Evolutionary conservation across 2,329 filamentous ascomycete species (phyloP).

Genomic region (Microcyclospora tardicrescens): DNA sequence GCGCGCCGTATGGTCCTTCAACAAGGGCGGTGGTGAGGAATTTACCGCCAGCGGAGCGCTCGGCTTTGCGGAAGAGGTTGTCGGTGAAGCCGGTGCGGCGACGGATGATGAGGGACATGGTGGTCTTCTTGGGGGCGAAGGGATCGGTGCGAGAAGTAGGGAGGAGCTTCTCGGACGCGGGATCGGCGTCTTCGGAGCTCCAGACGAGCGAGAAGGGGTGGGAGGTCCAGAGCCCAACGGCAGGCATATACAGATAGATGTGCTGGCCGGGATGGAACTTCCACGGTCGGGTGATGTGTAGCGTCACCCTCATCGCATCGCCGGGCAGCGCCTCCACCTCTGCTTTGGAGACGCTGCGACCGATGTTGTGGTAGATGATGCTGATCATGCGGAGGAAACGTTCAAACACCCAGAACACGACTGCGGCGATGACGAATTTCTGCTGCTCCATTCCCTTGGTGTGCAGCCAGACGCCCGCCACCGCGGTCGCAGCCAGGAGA

Average conservation of each 20-base stretch:
- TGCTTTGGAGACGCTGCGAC: constrained; percentile 51
- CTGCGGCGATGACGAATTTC: constrained; percentile 46
- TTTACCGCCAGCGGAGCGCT: constrained; percentile 37
- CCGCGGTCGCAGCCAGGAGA: constrained; percentile 43
- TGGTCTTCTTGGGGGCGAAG: constrained; percentile 35
- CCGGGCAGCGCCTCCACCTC: constrained; percentile 64
- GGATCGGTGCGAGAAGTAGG: constrained; percentile 40
- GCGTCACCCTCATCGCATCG: constrained; percentile 59
- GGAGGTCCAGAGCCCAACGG: constrained; percentile 58
- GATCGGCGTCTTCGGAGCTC: constrained; percentile 48
- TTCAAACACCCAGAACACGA: constrained; percentile 57
- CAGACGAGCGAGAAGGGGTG: constrained; percentile 72
- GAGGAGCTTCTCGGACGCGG: constrained; percentile 31
- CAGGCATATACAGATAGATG: constrained; percentile 66
- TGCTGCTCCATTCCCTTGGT: constrained; percentile 44
- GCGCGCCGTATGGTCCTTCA: constrained; percentile 75
- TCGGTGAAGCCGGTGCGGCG: constrained; percentile 82
- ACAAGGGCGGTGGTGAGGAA: constrained; percentile 59
- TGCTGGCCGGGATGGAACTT: constrained; percentile 62
- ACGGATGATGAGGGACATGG: constrained; percentile 71
- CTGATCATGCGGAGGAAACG: constrained; percentile 46
- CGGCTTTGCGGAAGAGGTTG: constrained; percentile 60
- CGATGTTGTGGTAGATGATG: constrained; percentile 53
- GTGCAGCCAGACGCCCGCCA: constrained; percentile 56
- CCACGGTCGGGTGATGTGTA: constrained; percentile 66